Evolutionary conservation across 768 basidiomycete species (phyloP).

Genomic region (Russula sp.): DNA sequence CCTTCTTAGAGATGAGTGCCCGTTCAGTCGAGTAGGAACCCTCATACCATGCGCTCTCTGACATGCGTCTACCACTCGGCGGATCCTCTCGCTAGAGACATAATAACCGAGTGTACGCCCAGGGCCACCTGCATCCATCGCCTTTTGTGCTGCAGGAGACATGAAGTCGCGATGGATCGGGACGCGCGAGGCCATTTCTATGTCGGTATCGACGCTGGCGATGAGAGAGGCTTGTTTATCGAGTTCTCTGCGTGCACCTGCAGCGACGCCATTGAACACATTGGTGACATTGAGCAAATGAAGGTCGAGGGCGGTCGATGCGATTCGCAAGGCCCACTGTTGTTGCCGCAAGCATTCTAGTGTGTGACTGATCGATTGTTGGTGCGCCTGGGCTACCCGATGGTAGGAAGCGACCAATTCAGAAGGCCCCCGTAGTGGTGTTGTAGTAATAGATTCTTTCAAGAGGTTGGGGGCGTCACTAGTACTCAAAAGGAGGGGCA

Average conservation of each 20-base stretch:
- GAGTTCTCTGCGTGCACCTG: slow-evolving; percentile 53
- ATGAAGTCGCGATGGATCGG: slow-evolving; percentile 70
- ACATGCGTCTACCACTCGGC: slow-evolving; percentile 67
- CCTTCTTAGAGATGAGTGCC: not conserved
- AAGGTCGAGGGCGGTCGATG: slow-evolving; percentile 60
- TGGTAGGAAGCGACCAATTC: slow-evolving; percentile 59
- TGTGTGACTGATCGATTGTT: slow-evolving; percentile 50
- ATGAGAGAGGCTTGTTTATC: slow-evolving; percentile 61
- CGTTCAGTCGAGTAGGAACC: not conserved
- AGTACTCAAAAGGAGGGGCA: slow-evolving; percentile 17
- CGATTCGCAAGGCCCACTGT: slow-evolving; percentile 63
- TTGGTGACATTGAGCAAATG: slow-evolving; percentile 64
- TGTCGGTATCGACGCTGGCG: slow-evolving; percentile 57
- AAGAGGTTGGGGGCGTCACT: not conserved
- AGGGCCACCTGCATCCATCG: slow-evolving; percentile 63
- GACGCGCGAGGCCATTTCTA: slow-evolving; percentile 61
- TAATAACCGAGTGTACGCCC: slow-evolving; percentile 72
- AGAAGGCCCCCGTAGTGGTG: slow-evolving; percentile 61
- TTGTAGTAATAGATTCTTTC: slow-evolving; percentile 52
- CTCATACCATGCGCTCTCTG: slow-evolving; percentile 59
- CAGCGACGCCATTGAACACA: slow-evolving; percentile 58
- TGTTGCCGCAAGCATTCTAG: slow-evolving; percentile 54
- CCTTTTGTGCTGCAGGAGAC: slow-evolving; percentile 54
- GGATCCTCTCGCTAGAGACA: slow-evolving; percentile 72
- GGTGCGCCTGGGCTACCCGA: slow-evolving; percentile 54